Evolutionary conservation across 2,329 filamentous ascomycete species (phyloP).

Genomic region (Hymenoscyphus fraxineus): DNA sequence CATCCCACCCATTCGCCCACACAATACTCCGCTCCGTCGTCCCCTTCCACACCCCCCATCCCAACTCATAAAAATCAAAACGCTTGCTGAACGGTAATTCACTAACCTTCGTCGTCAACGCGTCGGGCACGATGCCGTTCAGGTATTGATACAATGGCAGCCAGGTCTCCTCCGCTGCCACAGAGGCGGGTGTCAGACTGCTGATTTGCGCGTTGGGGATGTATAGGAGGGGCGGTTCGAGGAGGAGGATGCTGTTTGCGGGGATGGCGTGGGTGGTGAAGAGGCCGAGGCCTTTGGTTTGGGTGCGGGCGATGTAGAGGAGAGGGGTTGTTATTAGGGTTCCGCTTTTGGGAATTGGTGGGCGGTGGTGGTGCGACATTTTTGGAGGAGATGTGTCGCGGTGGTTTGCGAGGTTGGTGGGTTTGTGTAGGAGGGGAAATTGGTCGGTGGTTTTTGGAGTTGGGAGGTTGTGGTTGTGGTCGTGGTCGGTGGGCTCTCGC

Average conservation of each 20-base stretch:
- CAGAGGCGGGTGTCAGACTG: neutral
- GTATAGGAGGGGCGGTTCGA: constrained; percentile 24
- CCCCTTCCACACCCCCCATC: constrained; percentile 7
- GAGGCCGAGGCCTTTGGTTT: constrained; percentile 19
- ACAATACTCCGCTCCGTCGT: constrained; percentile 22
- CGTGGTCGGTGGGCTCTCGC: too few relatives aligned
- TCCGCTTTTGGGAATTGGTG: too few relatives aligned
- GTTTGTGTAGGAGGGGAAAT: too few relatives aligned
- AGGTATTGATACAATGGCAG: neutral
- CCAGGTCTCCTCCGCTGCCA: neutral
- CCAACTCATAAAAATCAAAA: neutral
- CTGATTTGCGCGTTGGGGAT: constrained; percentile 5
- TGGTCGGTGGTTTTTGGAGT: too few relatives aligned
- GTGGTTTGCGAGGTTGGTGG: too few relatives aligned
- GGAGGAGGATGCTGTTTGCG: constrained; percentile 21
- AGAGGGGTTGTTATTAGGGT: neutral
- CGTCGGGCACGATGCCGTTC: constrained; percentile 5
- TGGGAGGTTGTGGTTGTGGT: too few relatives aligned
- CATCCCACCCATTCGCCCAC: constrained; percentile 26
- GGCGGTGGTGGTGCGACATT: too few relatives aligned
- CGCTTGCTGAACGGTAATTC: neutral
- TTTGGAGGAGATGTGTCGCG: too few relatives aligned
- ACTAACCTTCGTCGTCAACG: constrained; percentile 11
- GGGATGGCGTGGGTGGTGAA: constrained; percentile 24
- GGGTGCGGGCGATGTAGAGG: neutral